Percentiles rank a stretch among this genome's conserved stretches.
phyloP scores from a whole-genome alignment of 306 rosid genomes.

The Hippophae gyantsensis region DNA sequence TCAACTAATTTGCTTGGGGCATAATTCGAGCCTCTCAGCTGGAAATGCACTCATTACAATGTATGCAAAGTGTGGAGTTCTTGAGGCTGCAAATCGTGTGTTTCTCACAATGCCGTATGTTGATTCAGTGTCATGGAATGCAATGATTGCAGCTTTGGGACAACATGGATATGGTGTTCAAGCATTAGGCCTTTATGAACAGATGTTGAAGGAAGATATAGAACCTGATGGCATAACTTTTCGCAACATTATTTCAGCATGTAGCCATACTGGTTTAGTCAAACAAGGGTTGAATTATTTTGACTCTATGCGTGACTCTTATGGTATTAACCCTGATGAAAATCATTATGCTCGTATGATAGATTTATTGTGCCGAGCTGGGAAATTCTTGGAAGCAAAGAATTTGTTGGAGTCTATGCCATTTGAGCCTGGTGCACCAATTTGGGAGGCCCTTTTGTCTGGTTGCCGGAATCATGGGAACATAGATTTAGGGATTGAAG shows the following conservation, averaged over 20 bases:
- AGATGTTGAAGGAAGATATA: constrained; percentile 14
- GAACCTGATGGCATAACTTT: constrained; percentile 19
- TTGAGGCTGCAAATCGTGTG: constrained; percentile 16
- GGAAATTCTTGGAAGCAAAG: constrained; percentile 15
- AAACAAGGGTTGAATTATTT: constrained; percentile 14
- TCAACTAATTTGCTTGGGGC: constrained; percentile 13
- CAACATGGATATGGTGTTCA: constrained; percentile 19
- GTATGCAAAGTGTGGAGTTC: constrained; percentile 20
- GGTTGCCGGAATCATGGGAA: constrained; percentile 19
- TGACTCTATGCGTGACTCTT: constrained; percentile 2
- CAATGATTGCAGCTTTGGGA: constrained; percentile 20
- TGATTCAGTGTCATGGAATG: constrained; percentile 21
- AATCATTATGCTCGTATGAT: constrained; percentile 22
- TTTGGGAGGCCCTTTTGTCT: constrained; percentile 21
- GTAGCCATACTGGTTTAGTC: constrained; percentile 16
- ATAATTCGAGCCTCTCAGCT: constrained; percentile 18
- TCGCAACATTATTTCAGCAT: constrained; percentile 14
- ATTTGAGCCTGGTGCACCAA: constrained; percentile 14
- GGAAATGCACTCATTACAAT: constrained; percentile 20
- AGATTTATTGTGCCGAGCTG: constrained; percentile 18
- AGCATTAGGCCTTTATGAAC: constrained; percentile 15
- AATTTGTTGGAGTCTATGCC: constrained; percentile 14
- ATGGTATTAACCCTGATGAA: constrained; percentile 15
- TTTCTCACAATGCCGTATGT: constrained; percentile 18
- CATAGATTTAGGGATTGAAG: constrained; percentile 16